These are phyloP conservation scores for Aegle marmelos DNA, from an alignment of 345 rosid genomes.

Conservation along the genomic window DNA sequence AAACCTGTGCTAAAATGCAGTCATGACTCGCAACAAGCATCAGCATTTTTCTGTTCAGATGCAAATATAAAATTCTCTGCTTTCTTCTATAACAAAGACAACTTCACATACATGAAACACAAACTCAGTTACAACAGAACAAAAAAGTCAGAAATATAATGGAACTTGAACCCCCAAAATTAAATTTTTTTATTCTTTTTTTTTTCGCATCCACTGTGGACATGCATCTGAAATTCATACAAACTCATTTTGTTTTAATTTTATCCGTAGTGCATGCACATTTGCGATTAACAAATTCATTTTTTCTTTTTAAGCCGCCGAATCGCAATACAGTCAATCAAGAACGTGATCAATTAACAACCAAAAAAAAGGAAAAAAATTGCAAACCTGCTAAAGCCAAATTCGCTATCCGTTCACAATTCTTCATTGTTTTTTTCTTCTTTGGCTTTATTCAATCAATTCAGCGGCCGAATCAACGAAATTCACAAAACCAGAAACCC, in stretches of 20 bases:
- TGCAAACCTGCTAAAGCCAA: slow-evolving; percentile 74
- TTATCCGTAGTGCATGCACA: neutral
- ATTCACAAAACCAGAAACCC: neutral
- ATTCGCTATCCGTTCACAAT: slow-evolving; percentile 70
- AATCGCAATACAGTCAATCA: neutral
- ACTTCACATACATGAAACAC: no score
- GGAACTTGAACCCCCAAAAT: neutral
- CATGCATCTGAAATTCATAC: neutral
- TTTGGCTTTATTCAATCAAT: neutral
- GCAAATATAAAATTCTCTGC: no score
- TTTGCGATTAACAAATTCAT: neutral
- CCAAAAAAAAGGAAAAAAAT: neutral
- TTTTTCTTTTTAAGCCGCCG: neutral
- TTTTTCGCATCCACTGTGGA: neutral
- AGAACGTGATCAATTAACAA: neutral
- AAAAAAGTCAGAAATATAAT: no score
- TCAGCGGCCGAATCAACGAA: neutral
- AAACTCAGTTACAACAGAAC: neutral
- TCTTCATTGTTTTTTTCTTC: slow-evolving; percentile 55
- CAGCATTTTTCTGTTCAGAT: no score
- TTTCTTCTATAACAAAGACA: no score
- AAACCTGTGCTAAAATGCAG: no score
- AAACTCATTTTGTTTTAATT: neutral
- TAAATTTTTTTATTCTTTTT: no score
- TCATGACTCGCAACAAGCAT: no score